Conservation (phyloP, 306 rosid species). For the Rosa lucieae region DNA sequence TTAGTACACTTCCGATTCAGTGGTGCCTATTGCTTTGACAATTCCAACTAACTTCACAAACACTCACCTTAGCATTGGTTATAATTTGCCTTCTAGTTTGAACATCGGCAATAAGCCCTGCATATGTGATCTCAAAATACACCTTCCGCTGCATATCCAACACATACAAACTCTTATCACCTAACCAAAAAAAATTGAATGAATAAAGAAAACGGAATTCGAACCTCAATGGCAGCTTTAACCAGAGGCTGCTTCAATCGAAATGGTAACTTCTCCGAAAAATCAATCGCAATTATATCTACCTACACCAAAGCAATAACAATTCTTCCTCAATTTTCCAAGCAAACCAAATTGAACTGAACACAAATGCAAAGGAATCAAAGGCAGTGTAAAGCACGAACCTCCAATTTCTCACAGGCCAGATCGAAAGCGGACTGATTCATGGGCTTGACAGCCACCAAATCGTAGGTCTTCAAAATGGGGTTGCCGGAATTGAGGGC, state of each 20-base stretch:
- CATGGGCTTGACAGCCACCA: constrained; percentile 68
- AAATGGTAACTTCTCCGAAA: constrained; percentile 62
- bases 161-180: constrained; percentile 11
- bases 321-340: neutral
- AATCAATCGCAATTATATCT: constrained; percentile 76
- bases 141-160: constrained; percentile 64
- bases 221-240: constrained; percentile 69
- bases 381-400: constrained; percentile 16
- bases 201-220: neutral
- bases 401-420: constrained; percentile 83
- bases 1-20: neutral
- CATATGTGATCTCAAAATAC: constrained; percentile 71
- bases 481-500: constrained; percentile 77
- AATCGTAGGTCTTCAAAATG: constrained; percentile 73
- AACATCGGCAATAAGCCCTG: constrained; percentile 46
- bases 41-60: neutral
- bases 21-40: neutral
- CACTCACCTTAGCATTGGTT: constrained; percentile 68
- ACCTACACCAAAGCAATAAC: constrained; percentile 41
- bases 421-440: constrained; percentile 65
- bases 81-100: constrained; percentile 68
- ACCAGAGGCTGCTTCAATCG: constrained; percentile 70
- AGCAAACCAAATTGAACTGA: neutral
- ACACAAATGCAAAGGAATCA: neutral
- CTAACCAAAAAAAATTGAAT: neutral